Evolutionary conservation across 2,329 filamentous ascomycete species (phyloP), one percentile per base, ranked within the genome.

Genomic region (Paramyrothecium sp.): DNA sequence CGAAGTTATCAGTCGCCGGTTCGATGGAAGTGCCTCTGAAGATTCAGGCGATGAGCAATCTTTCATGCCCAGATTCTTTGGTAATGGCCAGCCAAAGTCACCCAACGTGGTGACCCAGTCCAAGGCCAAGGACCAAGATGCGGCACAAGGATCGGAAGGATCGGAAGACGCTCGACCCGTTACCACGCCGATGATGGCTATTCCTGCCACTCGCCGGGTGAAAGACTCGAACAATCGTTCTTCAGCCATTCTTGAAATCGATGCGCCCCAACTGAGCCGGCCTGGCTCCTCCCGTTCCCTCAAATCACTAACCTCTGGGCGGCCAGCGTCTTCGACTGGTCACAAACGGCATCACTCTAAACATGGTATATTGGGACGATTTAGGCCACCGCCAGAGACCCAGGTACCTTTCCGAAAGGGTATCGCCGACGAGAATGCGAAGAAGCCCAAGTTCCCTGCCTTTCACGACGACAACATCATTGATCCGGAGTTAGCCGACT

Each of bases 401-500:
- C 84, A 91, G 57, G 94, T 91, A 0, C 95, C 95, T 0, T 98
- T 98, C 63, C 91, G 92, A 55, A 89, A 89, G 58, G 81, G 87
- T 12, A 78, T 81, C 19, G 86, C 79, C 11, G 86, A 96, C 54
- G 89, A 92, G 58, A 76, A 81, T 51, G 77, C 81, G 3, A 86
- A 83, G 61, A 89, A 87, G 61, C 78, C 85, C 8, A 86, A 87
- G 47, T 82, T 97, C 38, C 89, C 93, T 17, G 92, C 92, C n/a
- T 98, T 99, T 65, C 95, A 99, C 71, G 92, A 95, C 68, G 95
- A 99, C 77, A 98, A 95, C 69, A 97, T 99, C 64, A 98, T 99
- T 64, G 95, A 99, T 69, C 95, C 95, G 1, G 95, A 99, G 67
- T 79, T 99, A 55, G 94, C 93, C 5, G 90, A 92, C 34, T 99